These are phyloP conservation scores for Phytophthora chlamydospora DNA, from an alignment of 352 stramenopile genomes.

Conservation along the genomic window DNA sequence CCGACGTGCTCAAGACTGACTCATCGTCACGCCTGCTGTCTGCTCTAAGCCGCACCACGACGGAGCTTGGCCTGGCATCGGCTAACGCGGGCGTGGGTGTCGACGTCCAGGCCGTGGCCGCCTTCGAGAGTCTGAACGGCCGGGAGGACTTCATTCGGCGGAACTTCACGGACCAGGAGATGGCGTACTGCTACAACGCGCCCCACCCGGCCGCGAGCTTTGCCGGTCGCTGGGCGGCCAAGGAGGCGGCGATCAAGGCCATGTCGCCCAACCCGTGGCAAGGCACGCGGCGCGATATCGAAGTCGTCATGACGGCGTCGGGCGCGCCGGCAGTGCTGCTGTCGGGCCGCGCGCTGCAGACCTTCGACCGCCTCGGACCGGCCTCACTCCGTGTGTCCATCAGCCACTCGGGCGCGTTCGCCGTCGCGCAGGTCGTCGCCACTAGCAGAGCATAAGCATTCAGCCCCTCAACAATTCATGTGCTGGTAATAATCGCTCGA, in stretches of 20 bases:
- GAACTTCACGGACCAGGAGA: constrained; percentile 92
- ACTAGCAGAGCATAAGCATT: constrained; percentile 5
- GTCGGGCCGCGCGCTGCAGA: constrained; percentile 74
- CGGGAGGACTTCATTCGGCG: constrained; percentile 86
- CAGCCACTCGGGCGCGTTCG: constrained; percentile 89
- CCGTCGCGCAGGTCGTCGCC: constrained; percentile 83
- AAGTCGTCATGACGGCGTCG: constrained; percentile 83
- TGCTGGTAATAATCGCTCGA: no score
- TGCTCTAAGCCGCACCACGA: constrained; percentile 61
- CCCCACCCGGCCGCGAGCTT: constrained; percentile 87
- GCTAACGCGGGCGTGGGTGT: constrained; percentile 73
- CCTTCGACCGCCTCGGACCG: constrained; percentile 80
- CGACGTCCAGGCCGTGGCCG: constrained; percentile 85
- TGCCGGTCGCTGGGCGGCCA: constrained; percentile 87
- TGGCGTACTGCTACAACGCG: constrained; percentile 69
- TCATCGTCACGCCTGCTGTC: constrained; percentile 58
- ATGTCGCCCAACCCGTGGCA: constrained; percentile 86
- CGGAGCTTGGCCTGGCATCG: constrained; percentile 54
- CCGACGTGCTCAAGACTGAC: constrained; percentile 20
- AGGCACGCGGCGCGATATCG: constrained; percentile 81
- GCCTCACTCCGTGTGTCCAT: constrained; percentile 87
- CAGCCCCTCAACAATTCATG: no score
- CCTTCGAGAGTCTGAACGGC: constrained; percentile 77
- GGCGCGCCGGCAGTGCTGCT: constrained; percentile 80
- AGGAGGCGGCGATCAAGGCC: constrained; percentile 92